Evolutionary conservation across 1,284 basidiomycete genomes (phyloP).

Genomic region (Takashimella tepidaria): DNA sequence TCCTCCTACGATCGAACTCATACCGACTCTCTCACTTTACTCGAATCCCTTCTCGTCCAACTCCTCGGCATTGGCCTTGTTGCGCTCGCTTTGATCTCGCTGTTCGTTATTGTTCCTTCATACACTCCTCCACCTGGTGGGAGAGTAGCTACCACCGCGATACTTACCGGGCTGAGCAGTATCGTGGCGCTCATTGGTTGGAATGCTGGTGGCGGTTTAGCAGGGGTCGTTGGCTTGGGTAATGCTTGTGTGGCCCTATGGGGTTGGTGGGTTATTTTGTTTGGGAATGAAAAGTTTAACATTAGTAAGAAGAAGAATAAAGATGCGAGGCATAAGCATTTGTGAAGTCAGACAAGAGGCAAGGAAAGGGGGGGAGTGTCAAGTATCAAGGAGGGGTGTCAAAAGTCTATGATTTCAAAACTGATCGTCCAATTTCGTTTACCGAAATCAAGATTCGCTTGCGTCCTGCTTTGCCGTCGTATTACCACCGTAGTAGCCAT

Average conservation of each 20-base stretch:
- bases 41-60: conserved; percentile 39
- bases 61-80: conserved; percentile 37
- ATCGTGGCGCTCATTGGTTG: conserved; percentile 27
- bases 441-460: too few relatives aligned
- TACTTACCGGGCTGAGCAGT: conserved; percentile 32
- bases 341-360: too few relatives aligned
- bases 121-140: conserved; percentile 28
- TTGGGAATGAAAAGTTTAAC: conserved; percentile 32
- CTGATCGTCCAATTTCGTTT: too few relatives aligned
- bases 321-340: conserved; percentile 17
- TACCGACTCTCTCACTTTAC: conserved; percentile 39
- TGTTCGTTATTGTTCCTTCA: conserved; percentile 36
- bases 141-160: conserved; percentile 28
- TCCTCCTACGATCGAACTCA: conserved; percentile 25
- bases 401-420: too few relatives aligned
- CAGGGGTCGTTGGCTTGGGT: conserved; percentile 29
- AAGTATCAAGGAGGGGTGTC: too few relatives aligned
- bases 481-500: too few relatives aligned
- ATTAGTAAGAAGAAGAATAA: conserved; percentile 23
- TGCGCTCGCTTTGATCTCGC: conserved; percentile 28
- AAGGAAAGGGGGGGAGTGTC: too few relatives aligned
- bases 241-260: conserved; percentile 37
- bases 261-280: conserved; percentile 46
- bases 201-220: conserved; percentile 40
- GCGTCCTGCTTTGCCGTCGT: too few relatives aligned